These are phyloP conservation scores for Hyphopichia khmerensis DNA, from an alignment of 1,139 yeast species.

Conservation along the genomic window DNA sequence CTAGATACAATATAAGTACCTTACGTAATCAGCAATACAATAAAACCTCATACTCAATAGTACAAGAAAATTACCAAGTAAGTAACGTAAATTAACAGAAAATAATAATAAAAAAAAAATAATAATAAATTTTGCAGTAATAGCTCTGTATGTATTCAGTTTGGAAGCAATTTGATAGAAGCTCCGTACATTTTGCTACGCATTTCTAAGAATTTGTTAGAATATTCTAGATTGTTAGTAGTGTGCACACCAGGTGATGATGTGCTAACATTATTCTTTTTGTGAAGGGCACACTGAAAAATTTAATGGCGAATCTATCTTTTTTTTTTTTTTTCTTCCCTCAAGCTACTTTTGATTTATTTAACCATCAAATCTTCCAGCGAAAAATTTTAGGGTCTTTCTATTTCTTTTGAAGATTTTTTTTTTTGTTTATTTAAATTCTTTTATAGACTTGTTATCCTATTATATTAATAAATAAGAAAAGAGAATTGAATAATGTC, in stretches of 20 bases:
- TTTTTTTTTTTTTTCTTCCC: background rate
- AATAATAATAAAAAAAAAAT: no score
- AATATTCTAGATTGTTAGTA: conserved; percentile 1
- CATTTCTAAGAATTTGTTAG: background rate
- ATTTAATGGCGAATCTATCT: conserved; percentile 1
- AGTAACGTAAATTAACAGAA: no score
- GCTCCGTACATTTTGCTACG: background rate
- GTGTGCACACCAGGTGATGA: background rate
- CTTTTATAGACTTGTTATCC: background rate
- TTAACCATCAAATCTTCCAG: background rate
- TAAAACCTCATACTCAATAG: no score
- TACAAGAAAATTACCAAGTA: no score
- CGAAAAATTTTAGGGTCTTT: background rate
- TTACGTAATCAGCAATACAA: no score
- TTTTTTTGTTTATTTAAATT: background rate
- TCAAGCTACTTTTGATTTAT: background rate
- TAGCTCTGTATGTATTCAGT: no score
- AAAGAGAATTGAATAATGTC: conserved; percentile 27
- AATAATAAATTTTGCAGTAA: background rate
- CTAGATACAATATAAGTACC: no score
- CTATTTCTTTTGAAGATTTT: no score
- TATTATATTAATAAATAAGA: background rate
- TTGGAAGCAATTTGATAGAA: background rate
- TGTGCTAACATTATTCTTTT: background rate
- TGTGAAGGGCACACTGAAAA: background rate